Base-by-base conservation (phyloP, 2,329 filamentous ascomycete genomes). In the Hymenoscyphus fraxineus region DNA sequence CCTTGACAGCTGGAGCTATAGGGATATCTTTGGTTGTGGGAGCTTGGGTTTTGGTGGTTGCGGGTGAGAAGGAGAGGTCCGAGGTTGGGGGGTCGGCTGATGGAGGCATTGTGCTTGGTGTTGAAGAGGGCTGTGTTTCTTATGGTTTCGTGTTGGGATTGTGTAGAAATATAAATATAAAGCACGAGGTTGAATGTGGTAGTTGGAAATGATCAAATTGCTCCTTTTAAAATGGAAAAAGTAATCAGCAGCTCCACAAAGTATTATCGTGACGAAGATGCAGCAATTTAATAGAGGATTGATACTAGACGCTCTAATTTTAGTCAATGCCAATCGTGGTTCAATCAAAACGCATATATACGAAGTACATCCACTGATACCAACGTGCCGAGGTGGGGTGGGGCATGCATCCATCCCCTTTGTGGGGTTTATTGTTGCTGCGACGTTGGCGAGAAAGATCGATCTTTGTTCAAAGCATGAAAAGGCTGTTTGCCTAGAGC, bases 1-100 rank as follows among this genome's bases (percentile, higher is more conserved):
- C 67, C 1, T 66, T 57, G 7, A 68, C 35, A 2, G 68, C 61
- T 13, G 67, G 65, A 44, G 62, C 59, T 41, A 38, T 22, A 22
- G 40, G 19, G 22, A 62, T 56, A 38, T 41, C 61, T n/a, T 35
- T 44, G 22, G 51, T 60, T 39, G 41, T 64, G 27, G 60, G 27
- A 40, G 57, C n/a, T 16, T 39, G 32, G 39, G 39, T 47, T 32
- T 38, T 44, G 12, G 39, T 19, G 47, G 27, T 41, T 15, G 41
- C 32, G 32, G 22, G n/a, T 27, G 19, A n/a, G 44, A 51, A 51
- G 5, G 19, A n/a, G 16, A 16, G 16, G 19, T 51, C 19, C 4
- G 44, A 51, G n/a, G 44, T 51, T n/a, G n/a, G 22, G 10, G n/a
- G 44, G 22, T 51, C 44, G 3, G 44, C 44, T n/a, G 44, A 51